Conservation (phyloP, 805 yeast species). For the Saccharomycopsis fibuligera region DNA sequence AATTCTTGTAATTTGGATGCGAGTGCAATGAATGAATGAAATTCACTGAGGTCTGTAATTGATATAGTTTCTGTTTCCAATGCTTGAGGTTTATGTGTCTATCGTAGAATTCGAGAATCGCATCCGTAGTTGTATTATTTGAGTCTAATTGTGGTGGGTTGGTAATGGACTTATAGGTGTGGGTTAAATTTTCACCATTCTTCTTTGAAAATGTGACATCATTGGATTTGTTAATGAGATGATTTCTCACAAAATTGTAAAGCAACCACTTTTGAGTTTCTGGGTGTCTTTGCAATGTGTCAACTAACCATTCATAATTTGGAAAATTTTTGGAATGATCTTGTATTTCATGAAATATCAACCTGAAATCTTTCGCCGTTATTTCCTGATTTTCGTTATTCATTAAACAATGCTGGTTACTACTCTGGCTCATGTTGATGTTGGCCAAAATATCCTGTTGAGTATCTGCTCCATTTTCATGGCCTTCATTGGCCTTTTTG, state of each 20-base stretch:
- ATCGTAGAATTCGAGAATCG: too few relatives aligned
- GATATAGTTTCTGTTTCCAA: not conserved
- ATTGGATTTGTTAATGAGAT: not conserved
- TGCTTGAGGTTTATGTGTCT: not conserved
- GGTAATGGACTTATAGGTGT: not conserved
- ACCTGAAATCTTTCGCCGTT: slow-evolving; percentile 7
- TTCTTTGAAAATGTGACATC: not conserved
- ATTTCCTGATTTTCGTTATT: not conserved
- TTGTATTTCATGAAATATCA: slow-evolving; percentile 13
- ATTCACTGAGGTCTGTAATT: slow-evolving; percentile 13
- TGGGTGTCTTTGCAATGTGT: slow-evolving; percentile 6
- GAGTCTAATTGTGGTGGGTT: not conserved
- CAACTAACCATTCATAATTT: slow-evolving; percentile 14
- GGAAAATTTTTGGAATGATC: slow-evolving; percentile 12
- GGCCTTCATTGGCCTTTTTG: not conserved
- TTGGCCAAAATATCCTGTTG: too few relatives aligned
- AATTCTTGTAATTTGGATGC: slow-evolving; percentile 30
- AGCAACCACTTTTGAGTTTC: slow-evolving; percentile 3
- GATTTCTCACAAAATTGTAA: slow-evolving; percentile 2
- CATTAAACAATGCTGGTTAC: too few relatives aligned
- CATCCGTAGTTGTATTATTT: not conserved
- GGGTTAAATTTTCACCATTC: not conserved
- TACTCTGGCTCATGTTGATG: too few relatives aligned
- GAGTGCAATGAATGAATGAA: slow-evolving; percentile 21
- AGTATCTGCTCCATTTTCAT: not conserved